Conservation (phyloP, 2,329 filamentous ascomycete genomes). For the Boeremia exigua region DNA sequence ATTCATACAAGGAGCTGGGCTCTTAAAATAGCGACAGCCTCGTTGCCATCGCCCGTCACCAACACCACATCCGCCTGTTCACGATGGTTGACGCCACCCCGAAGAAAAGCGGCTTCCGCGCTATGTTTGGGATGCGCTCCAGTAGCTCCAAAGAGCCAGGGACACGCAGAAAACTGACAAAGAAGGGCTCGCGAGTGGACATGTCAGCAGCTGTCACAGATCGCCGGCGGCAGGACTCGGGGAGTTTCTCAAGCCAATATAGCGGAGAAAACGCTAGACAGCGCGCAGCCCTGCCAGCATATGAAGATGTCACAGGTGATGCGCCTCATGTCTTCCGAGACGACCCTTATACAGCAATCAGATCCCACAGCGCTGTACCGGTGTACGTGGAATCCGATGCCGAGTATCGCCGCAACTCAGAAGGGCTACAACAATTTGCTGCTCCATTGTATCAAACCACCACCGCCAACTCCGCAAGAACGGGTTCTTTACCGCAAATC, state of each 20-base stretch:
- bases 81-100: slow-evolving; percentile 26
- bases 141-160: slow-evolving; percentile 24
- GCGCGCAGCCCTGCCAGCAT: slow-evolving; percentile 17
- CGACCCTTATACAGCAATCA: slow-evolving; percentile 26
- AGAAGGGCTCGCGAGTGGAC: slow-evolving; percentile 27
- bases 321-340: slow-evolving; percentile 22
- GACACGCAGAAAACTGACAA: slow-evolving; percentile 31
- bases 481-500: slow-evolving; percentile 23
- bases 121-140: slow-evolving; percentile 29
- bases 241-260: slow-evolving; percentile 29
- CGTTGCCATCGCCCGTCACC: neutral
- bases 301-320: slow-evolving; percentile 17
- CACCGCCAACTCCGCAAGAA: slow-evolving; percentile 19
- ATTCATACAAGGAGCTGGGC: neutral
- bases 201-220: slow-evolving; percentile 12
- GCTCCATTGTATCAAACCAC: slow-evolving; percentile 26
- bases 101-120: slow-evolving; percentile 29
- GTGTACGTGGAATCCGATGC: slow-evolving; percentile 11
- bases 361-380: neutral
- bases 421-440: slow-evolving; percentile 31
- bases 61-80: neutral
- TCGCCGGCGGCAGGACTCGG: slow-evolving; percentile 30
- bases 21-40: neutral
- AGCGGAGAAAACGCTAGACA: slow-evolving; percentile 19
- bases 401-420: slow-evolving; percentile 36